These are phyloP conservation scores for Camptophora hylomeconis DNA, from an alignment of 2,329 filamentous ascomycete genomes.

Conservation along the genomic window DNA sequence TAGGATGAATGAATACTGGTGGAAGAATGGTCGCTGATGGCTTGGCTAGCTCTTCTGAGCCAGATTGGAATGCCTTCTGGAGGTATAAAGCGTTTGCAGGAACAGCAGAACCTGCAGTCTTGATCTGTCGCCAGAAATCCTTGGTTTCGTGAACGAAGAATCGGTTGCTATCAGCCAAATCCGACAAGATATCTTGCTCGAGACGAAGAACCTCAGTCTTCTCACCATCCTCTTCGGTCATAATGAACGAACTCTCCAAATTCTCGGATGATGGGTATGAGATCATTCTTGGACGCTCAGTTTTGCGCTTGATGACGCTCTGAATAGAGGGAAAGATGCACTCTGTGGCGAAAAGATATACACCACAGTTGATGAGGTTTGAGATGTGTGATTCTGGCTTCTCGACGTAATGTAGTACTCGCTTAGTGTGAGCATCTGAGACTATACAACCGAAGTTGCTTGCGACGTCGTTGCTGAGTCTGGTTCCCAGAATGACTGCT, in stretches of 20 bases:
- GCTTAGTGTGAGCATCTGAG: constrained; percentile 81
- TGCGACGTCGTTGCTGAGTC: constrained; percentile 80
- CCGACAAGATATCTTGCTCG: constrained; percentile 91
- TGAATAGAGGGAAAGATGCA: constrained; percentile 94
- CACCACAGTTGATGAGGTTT: constrained; percentile 97
- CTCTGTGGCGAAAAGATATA: constrained; percentile 93
- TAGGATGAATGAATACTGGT: constrained; percentile 90
- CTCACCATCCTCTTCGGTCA: constrained; percentile 58
- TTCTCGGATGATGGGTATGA: constrained; percentile 96
- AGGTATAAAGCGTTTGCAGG: constrained; percentile 95
- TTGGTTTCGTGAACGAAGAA: constrained; percentile 98
- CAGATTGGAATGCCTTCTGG: constrained; percentile 77
- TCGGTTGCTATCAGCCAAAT: constrained; percentile 91
- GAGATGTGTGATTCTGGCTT: constrained; percentile 96
- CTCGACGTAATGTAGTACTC: constrained; percentile 97
- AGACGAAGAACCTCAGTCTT: constrained; percentile 82
- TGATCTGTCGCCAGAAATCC: constrained; percentile 99
- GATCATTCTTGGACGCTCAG: constrained; percentile 76
- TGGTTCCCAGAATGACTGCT: constrained; percentile 87
- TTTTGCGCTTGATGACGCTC: constrained; percentile 87
- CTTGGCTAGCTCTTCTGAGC: constrained; percentile 66
- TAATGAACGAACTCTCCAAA: constrained; percentile 56
- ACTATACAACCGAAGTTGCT: constrained; percentile 98
- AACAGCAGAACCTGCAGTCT: constrained; percentile 92
- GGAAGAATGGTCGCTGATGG: constrained; percentile 79